Evolutionary conservation across 192 early-diverging fungal genomes (phyloP).

Genomic region (Mortierella claussenii): DNA sequence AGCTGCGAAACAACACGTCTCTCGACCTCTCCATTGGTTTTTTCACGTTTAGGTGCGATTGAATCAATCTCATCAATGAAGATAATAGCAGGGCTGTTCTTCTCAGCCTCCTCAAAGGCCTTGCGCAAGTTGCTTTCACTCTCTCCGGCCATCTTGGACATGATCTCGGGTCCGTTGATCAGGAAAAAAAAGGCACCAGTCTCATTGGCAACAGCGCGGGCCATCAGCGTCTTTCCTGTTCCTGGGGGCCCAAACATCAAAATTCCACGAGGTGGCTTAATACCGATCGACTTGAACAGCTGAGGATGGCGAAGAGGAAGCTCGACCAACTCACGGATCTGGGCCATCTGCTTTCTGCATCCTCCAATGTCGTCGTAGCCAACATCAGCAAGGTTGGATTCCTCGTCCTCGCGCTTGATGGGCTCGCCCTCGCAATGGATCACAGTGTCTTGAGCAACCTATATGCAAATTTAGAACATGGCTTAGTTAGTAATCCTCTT

Average conservation of each 20-base stretch:
- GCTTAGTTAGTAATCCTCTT: not conserved
- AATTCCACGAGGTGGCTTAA: conserved; percentile 98
- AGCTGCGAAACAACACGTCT: conserved; percentile 98
- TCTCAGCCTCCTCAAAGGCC: conserved; percentile 99
- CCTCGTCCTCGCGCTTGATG: conserved; percentile 99
- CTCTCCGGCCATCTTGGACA: conserved; percentile 99
- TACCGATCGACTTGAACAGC: conserved; percentile 98
- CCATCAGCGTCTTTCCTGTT: conserved; percentile 99
- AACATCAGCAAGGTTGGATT: conserved; percentile 89
- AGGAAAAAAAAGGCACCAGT: conserved; percentile 99
- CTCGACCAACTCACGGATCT: conserved; percentile 98
- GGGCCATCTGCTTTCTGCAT: conserved; percentile 97
- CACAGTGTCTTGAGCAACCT: conserved; percentile 97
- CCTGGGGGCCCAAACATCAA: conserved; percentile 98
- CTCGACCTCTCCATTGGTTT: conserved; percentile 99
- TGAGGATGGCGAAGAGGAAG: conserved; percentile 98
- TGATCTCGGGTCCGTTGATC: conserved; percentile 99
- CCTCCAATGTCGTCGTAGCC: conserved; percentile 99
- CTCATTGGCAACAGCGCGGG: conserved; percentile 98
- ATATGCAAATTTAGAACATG: not conserved
- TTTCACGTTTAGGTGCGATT: conserved; percentile 99
- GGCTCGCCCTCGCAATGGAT: conserved; percentile 99
- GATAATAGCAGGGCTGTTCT: conserved; percentile 96
- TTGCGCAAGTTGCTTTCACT: conserved; percentile 97
- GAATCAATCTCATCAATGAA: conserved; percentile 99